Percentiles rank a stretch among this genome's conserved stretches.
Evolutionary conservation across 2,329 filamentous ascomycete genomes (phyloP).

Genomic region (Colletotrichum gloeosporioides): DNA sequence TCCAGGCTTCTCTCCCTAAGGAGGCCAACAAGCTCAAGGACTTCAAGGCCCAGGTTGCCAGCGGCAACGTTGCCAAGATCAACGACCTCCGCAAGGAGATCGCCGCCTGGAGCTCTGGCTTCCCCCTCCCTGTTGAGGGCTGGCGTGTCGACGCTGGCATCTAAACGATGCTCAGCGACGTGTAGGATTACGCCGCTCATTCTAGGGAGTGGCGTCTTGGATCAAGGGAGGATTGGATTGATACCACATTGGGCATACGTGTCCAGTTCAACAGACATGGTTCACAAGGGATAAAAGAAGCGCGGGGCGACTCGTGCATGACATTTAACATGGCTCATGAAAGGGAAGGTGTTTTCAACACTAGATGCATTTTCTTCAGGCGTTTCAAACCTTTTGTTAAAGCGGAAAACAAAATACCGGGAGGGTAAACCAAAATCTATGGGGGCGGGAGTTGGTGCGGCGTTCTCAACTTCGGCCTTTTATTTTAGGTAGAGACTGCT

Average conservation of each 20-base stretch:
- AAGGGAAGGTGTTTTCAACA: conserved; percentile 22
- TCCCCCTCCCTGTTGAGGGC: conserved; percentile 89
- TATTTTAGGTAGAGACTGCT: conserved; percentile 17
- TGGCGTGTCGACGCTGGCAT: conserved; percentile 68
- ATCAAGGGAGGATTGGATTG: background rate
- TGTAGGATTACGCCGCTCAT: background rate
- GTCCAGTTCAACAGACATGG: conserved; percentile 20
- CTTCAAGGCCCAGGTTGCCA: conserved; percentile 91
- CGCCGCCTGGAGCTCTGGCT: conserved; percentile 81
- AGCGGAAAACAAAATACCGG: conserved; percentile 15
- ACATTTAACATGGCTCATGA: conserved; percentile 25
- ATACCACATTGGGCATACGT: conserved; percentile 10
- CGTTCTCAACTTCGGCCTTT: conserved; percentile 26
- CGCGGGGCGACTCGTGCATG: conserved; percentile 15
- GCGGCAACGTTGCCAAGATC: conserved; percentile 81
- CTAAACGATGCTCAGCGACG: conserved; percentile 40
- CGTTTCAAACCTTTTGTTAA: conserved; percentile 32
- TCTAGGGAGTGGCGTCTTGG: background rate
- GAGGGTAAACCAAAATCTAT: conserved; percentile 15
- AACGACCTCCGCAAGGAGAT: conserved; percentile 89
- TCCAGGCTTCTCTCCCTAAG: conserved; percentile 87
- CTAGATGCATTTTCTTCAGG: conserved; percentile 38
- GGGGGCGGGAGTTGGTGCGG: conserved; percentile 29
- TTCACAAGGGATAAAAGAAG: conserved; percentile 13
- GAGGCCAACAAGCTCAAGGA: conserved; percentile 99